phyloP scores from a whole-genome alignment of 306 rosid genomes.

The Argentina anserina region DNA sequence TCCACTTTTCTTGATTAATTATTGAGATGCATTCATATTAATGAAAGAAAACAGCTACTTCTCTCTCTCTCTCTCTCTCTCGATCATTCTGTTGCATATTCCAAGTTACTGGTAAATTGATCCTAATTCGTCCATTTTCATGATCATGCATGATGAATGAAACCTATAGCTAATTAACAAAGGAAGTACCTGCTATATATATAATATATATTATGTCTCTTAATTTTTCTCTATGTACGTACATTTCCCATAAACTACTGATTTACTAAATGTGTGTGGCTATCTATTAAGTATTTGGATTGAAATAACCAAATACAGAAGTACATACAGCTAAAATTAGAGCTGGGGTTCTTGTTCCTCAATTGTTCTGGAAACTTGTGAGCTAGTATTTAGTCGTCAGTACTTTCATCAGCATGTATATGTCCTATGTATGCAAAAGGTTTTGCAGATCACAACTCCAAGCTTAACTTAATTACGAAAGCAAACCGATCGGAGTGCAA shows the following conservation, averaged over 20 bases:
- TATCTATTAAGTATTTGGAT: neutral
- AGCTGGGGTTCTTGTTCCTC: neutral
- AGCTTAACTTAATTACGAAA: neutral
- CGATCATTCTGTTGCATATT: neutral
- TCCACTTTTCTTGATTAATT: constrained; percentile 33
- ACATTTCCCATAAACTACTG: neutral
- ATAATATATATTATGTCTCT: neutral
- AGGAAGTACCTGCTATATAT: neutral
- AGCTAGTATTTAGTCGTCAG: neutral
- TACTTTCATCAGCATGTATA: neutral
- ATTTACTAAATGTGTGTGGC: neutral
- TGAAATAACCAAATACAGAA: neutral
- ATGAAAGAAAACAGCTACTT: constrained; percentile 13
- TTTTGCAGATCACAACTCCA: neutral
- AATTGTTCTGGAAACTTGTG: neutral
- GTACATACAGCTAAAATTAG: neutral
- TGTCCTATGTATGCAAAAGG: neutral
- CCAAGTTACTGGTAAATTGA: neutral
- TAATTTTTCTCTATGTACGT: neutral
- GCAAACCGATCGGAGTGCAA: neutral
- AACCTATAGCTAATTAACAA: neutral
- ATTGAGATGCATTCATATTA: constrained; percentile 17
- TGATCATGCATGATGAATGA: neutral
- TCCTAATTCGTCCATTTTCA: neutral
- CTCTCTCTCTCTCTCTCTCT: constrained; percentile 2